Conservation (phyloP, 371 early-diverging fungal genomes). For the Lichtheimia hyalospora region DNA sequence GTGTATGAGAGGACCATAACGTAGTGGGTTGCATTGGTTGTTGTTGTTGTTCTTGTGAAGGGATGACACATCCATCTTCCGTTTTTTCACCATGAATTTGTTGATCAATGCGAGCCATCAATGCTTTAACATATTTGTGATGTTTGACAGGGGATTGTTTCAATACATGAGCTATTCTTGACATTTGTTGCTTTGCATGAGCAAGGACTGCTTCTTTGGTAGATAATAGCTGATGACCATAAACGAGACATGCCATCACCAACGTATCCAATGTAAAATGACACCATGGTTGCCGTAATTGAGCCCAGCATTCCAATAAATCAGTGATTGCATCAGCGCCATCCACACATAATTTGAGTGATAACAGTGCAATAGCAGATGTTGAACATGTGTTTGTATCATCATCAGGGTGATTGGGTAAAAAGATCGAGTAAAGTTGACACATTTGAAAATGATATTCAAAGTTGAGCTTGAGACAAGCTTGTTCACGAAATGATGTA, state of each 20-base stretch:
- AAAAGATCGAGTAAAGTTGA: conserved; percentile 41
- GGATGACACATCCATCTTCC: conserved; percentile 1
- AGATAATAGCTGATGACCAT: conserved; percentile 20
- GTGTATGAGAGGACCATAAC: not conserved
- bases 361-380: conserved; percentile 29
- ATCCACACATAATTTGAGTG: conserved; percentile 29
- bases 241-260: conserved; percentile 36
- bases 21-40: not conserved
- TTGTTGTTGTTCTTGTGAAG: not conserved
- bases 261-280: conserved; percentile 50
- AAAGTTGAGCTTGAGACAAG: conserved; percentile 48
- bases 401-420: conserved; percentile 16
- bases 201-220: not conserved
- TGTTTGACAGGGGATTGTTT: conserved; percentile 33
- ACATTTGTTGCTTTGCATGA: conserved; percentile 26
- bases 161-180: conserved; percentile 25
- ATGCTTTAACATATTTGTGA: conserved; percentile 34
- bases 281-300: conserved; percentile 45
- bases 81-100: conserved; percentile 5
- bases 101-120: conserved; percentile 27
- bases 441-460: conserved; percentile 51
- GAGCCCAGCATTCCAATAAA: conserved; percentile 40
- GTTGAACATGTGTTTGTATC: not conserved
- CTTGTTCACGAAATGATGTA: conserved; percentile 43
- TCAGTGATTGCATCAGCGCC: conserved; percentile 38